Evolutionary conservation across 208 protist species (phyloP).

Genomic region (Trypanosomatidae sp.): DNA sequence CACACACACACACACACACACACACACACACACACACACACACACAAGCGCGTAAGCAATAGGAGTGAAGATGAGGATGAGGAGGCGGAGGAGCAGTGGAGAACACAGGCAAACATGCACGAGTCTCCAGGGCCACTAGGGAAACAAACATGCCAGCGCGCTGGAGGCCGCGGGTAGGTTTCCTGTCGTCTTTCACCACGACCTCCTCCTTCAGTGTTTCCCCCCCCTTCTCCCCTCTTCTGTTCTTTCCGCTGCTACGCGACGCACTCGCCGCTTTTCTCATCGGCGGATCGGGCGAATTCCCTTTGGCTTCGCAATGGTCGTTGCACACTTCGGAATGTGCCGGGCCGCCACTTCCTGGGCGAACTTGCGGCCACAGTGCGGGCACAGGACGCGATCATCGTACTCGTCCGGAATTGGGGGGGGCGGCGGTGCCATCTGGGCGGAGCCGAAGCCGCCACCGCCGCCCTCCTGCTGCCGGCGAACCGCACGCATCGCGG

Average conservation of each 20-base stretch:
- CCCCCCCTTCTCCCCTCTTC: neutral
- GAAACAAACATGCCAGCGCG: neutral
- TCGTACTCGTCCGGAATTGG: constrained; percentile 57
- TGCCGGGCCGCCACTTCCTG: constrained; percentile 79
- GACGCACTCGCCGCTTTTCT: neutral
- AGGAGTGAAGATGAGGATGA: no score
- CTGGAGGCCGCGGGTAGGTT: neutral
- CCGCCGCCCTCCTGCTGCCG: constrained; percentile 29
- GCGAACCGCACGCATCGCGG: constrained; percentile 78
- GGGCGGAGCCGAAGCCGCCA: constrained; percentile 21
- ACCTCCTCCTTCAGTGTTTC: neutral
- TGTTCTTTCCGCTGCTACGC: neutral
- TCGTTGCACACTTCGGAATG: constrained; percentile 90
- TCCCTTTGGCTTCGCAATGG: constrained; percentile 85
- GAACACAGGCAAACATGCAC: constrained; percentile 4
- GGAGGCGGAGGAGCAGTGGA: no score
- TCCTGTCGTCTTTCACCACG: neutral
- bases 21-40: neutral
- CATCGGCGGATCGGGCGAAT: constrained; percentile 63
- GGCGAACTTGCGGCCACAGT: constrained; percentile 90
- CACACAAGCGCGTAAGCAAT: neutral
- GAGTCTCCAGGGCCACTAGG: no score
- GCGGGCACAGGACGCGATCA: constrained; percentile 84
- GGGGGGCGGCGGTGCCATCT: constrained; percentile 30
- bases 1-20: neutral